Evolutionary conservation across 2,329 filamentous ascomycete genomes (phyloP), one percentile per base, ranked within the genome.

Genomic region (Fusarium tanahbumbuense): DNA sequence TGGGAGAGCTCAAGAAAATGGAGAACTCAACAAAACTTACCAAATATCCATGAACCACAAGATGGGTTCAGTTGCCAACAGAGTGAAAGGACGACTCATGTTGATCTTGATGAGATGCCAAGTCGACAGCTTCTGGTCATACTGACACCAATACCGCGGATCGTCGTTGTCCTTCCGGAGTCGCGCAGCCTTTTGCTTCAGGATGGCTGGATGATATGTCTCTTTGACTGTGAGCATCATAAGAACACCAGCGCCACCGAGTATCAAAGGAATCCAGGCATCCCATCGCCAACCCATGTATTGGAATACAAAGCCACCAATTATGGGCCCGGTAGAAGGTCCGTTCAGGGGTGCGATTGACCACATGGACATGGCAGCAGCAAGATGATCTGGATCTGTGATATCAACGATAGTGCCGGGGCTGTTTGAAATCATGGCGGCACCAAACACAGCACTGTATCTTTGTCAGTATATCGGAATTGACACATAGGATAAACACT

Each of bases 241-340:
- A 22, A 86, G 66, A 60, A 90, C 86, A 0, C 88, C 88, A 1
- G 86, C 83, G 1, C 87, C 92, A 1, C 87, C 87, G 12, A 93
- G 84, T 54, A 97, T 94, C 74, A 95, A 81, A 11, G 91, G 87
- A 22, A 96, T 85, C 92, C 93, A 97, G 75, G 92, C 92, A 40
- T 91, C 91, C 93, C 93, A 97, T 30, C 94, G 83, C 94, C 94
- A 98, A 13, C 93, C 93, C 4, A 96, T 83, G 68, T 91, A 89
- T 78, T 94, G 85, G 70, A 76, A 82, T 20, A 81, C 76, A 72
- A 97, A 97, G 0, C 94, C 94, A 23, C 94, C 94, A 34, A 97
- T 90, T 1, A 76, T 60, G 23, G 70, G 69, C 2, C 79, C 76
- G 52, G 78, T 74, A 67, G 75, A 73, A 25, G 85, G 92, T 18